A percentile compares a stretch with the other conserved stretches of the same genome.
Conservation (phyloP, 2,329 filamentous ascomycete genomes). For the Fusarium continuum region DNA sequence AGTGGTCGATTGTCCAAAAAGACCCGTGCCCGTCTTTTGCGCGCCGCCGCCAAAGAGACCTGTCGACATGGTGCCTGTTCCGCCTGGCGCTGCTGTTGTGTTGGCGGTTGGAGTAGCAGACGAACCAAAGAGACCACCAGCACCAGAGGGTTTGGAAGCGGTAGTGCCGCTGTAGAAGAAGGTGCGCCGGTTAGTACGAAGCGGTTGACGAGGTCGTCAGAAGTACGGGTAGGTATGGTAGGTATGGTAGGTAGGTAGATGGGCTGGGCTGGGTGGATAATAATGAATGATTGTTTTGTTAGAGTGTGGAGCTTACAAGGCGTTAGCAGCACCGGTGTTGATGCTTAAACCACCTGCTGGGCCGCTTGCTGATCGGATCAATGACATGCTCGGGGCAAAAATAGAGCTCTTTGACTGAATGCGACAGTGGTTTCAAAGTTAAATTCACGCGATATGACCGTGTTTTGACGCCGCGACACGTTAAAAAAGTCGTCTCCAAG, state of each 20-base stretch:
- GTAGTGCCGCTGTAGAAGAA: conserved; percentile 36
- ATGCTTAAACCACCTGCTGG: conserved; percentile 69
- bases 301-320: conserved; percentile 48
- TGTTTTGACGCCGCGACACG: conserved; percentile 36
- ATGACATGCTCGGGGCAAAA: conserved; percentile 53
- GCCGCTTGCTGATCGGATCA: conserved; percentile 67
- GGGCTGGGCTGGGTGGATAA: conserved; percentile 3
- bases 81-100: conserved; percentile 40
- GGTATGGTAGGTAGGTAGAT: not conserved
- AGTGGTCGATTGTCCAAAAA: conserved; percentile 46
- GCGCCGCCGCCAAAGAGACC: conserved; percentile 41
- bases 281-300: conserved; percentile 37
- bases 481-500: conserved; percentile 30
- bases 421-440: conserved; percentile 34
- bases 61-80: conserved; percentile 48
- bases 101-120: conserved; percentile 39
- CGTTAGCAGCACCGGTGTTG: conserved; percentile 69
- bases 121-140: conserved; percentile 52
- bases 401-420: conserved; percentile 20
- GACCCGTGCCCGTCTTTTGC: conserved; percentile 42
- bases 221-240: conserved; percentile 8
- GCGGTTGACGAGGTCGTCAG: conserved; percentile 1
- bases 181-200: conserved; percentile 29
- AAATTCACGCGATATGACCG: conserved; percentile 29
- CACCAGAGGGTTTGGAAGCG: conserved; percentile 47